Evolutionary conservation across 768 basidiomycete species (phyloP).

Genomic region (Boletus reticulatus): DNA sequence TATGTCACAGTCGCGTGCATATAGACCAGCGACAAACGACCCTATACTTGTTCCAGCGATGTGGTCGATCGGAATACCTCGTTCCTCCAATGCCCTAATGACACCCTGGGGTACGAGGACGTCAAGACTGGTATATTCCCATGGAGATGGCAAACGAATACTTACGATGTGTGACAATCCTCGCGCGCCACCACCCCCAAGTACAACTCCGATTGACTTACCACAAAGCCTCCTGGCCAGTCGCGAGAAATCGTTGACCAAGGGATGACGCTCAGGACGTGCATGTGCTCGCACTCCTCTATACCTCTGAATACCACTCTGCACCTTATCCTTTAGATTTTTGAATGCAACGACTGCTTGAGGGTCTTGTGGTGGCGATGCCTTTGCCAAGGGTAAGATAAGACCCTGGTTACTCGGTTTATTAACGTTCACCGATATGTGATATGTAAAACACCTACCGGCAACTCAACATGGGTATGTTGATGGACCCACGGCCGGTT

Average conservation of each 20-base stretch:
- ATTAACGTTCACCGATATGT: not conserved
- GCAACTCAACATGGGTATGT: constrained; percentile 92
- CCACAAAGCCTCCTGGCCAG: constrained; percentile 91
- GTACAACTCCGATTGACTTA: constrained; percentile 87
- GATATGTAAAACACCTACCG: constrained; percentile 47
- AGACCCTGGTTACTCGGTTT: constrained; percentile 54
- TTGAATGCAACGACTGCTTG: constrained; percentile 87
- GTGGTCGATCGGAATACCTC: constrained; percentile 90
- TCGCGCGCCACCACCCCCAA: constrained; percentile 97
- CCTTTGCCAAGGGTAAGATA: constrained; percentile 61
- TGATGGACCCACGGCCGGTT: constrained; percentile 95
- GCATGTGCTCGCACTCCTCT: constrained; percentile 60
- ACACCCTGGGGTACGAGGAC: constrained; percentile 61
- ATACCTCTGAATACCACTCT: constrained; percentile 86
- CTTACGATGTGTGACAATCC: constrained; percentile 72
- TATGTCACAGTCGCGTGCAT: constrained; percentile 91
- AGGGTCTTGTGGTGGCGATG: constrained; percentile 68
- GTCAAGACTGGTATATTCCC: constrained; percentile 8
- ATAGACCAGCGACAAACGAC: constrained; percentile 88
- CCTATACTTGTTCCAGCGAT: constrained; percentile 95
- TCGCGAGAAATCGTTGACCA: constrained; percentile 89
- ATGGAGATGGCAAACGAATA: constrained; percentile 21
- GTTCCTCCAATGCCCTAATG: constrained; percentile 88
- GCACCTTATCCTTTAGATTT: constrained; percentile 90
- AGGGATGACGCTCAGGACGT: constrained; percentile 73